Evolutionary conservation across 2,329 filamentous ascomycete genomes (phyloP).

Genomic region (Aspergillus niger): DNA sequence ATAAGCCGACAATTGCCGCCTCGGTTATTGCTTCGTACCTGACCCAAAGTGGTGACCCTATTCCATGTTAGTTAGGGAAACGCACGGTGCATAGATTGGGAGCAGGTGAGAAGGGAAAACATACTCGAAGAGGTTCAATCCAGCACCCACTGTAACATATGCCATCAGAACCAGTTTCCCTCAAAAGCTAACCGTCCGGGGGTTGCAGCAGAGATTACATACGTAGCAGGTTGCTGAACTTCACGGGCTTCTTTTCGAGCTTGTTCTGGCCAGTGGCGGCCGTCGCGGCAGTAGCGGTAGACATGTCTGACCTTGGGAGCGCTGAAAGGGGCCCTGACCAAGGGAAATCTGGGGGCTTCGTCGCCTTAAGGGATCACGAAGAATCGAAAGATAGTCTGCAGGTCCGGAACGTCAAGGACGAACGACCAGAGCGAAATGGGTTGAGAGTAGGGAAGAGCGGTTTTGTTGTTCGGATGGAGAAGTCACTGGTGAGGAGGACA

Average conservation of each 20-base stretch:
- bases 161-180: constrained; percentile 26
- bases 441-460: neutral
- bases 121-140: constrained; percentile 92
- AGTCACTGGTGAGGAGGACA: neutral
- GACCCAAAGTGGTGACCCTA: constrained; percentile 68
- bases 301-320: constrained; percentile 60
- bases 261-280: constrained; percentile 51
- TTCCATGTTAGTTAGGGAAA: constrained; percentile 20
- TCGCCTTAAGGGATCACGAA: constrained; percentile 56
- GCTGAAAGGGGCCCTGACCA: constrained; percentile 88
- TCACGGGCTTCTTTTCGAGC: constrained; percentile 99
- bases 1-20: neutral
- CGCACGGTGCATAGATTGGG: too few relatives aligned
- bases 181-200: neutral
- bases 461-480: too few relatives aligned
- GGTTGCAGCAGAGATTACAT: constrained; percentile 33
- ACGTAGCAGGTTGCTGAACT: constrained; percentile 97
- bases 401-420: constrained; percentile 13
- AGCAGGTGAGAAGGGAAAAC: constrained; percentile 28
- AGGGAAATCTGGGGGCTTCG: constrained; percentile 86
- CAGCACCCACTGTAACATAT: constrained; percentile 67
- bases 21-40: constrained; percentile 47
- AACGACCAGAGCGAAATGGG: constrained; percentile 1
- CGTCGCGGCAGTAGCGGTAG: constrained; percentile 51
- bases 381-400: constrained; percentile 8